Evolutionary conservation across 176 grass and related monocot genomes (phyloP).

Genomic region (Poa pratensis): DNA sequence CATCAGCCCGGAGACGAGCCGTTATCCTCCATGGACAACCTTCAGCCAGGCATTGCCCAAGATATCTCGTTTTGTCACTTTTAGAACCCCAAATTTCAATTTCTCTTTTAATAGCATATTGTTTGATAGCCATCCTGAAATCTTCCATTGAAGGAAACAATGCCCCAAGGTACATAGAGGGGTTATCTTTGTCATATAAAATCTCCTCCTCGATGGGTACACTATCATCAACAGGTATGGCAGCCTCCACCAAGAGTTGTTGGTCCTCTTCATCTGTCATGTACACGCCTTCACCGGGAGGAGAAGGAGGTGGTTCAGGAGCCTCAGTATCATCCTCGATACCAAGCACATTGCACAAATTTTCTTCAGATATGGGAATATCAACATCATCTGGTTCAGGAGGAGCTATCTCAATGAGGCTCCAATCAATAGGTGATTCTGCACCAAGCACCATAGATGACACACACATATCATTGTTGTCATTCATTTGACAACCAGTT

Average conservation of each 20-base stretch:
- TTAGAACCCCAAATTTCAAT: no score
- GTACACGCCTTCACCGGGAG: background rate
- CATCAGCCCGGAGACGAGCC: no score
- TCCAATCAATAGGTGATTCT: background rate
- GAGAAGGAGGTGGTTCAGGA: background rate
- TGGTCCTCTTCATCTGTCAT: background rate
- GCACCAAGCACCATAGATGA: background rate
- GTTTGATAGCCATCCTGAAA: background rate
- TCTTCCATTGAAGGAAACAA: background rate
- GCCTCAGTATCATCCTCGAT: background rate
- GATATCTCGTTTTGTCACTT: no score
- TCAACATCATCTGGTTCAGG: background rate
- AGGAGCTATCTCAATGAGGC: background rate
- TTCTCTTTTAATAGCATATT: no score
- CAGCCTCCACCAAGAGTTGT: background rate
- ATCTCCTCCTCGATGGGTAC: background rate
- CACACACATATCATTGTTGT: background rate
- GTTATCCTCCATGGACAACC: no score
- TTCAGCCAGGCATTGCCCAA: no score
- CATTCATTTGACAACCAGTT: background rate
- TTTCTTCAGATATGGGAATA: background rate
- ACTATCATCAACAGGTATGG: background rate
- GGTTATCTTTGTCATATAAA: no score
- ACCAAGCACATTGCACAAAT: background rate
- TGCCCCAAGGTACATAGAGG: background rate